Base-by-base conservation (phyloP, 106 monocot species). In the Dendrobium chrysotoxum region DNA sequence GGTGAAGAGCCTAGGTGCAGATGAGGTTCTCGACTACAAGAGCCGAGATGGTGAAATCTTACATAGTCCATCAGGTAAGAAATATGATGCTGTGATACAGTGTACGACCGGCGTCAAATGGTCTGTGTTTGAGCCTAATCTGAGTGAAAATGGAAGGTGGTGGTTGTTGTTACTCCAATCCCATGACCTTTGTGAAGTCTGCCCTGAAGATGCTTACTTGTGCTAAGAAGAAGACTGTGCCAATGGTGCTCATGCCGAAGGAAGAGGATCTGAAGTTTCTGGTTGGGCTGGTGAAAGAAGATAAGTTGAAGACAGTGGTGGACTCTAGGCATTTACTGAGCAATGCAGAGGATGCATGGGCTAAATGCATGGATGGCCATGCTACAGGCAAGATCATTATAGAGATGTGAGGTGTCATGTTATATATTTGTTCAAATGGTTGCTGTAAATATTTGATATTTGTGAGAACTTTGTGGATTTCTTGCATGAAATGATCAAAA, bases 1-100 rank as follows among this genome's bases (percentile, higher is more conserved):
- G 4, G 86, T 89, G 40, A 84, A 65, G 77, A 77, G 72, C 54
- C 53, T 89, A 46, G 89, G 89, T 0, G 89, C 86, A 15, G 89
- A 89, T 26, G 86, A 89, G 72, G 86, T 86, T 28, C 72, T 89
- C 4, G 89, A 89, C 79, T 89, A 89, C 84, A 84, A 67, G 53
- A 84, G 84, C 26, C 79, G 79, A 5, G 86, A 86, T 45, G 86
- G 89, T 12, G 84, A 28, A 11, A 77, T 40, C 41, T 57, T 89
- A 61, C 82, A 25, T 72, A 89, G 84, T 68, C 82, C 89, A 26
- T 79, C 86, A 7, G 89, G 86, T 15, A 79, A 45, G 81, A 84
- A 82, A 75, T 89, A 89, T 26, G 89, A 86, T 26, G 40, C 44
- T 4, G 80, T 89, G 23, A 64, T 89, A 26, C 61, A 86, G 64